Percentiles rank a stretch among this genome's conserved stretches.
Evolutionary conservation across 495 filamentous ascomycete species (phyloP).

Genomic region (Aspergillus sclerotiicarbonarius): DNA sequence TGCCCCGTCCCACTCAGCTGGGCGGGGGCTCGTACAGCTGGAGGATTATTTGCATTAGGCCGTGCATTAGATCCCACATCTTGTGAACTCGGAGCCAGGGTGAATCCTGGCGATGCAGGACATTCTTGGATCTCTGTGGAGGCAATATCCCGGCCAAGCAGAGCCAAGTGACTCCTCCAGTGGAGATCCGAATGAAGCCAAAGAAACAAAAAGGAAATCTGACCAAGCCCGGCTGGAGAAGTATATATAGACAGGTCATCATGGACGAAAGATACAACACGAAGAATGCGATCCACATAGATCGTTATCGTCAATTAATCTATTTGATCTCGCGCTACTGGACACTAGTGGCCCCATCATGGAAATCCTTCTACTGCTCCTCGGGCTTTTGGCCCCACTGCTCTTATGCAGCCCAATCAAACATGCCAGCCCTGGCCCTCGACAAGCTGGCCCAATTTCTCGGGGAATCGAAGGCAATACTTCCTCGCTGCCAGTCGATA

Average conservation of each 20-base stretch:
- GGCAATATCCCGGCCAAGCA: background rate
- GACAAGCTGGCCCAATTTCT: background rate
- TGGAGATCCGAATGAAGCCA: background rate
- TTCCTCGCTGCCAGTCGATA: background rate
- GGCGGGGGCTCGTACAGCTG: background rate
- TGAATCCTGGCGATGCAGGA: background rate
- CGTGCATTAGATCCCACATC: background rate
- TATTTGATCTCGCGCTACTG: background rate
- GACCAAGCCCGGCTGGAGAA: background rate
- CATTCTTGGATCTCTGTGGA: background rate
- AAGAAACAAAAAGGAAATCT: background rate
- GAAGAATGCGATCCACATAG: background rate
- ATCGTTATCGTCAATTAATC: background rate
- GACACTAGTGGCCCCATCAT: background rate
- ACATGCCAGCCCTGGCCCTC: background rate
- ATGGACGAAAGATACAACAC: background rate
- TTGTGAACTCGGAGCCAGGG: background rate
- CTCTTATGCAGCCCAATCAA: background rate
- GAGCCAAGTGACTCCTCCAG: background rate
- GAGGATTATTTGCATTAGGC: constrained; percentile 3
- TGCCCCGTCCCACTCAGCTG: background rate
- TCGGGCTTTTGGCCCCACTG: constrained; percentile 1
- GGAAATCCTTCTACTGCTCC: background rate
- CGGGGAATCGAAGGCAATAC: background rate
- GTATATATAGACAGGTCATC: background rate